Percentiles rank a stretch among this genome's conserved stretches.
Conservation (phyloP, 2,329 filamentous ascomycete genomes). For the Epichloe sylvatica region DNA sequence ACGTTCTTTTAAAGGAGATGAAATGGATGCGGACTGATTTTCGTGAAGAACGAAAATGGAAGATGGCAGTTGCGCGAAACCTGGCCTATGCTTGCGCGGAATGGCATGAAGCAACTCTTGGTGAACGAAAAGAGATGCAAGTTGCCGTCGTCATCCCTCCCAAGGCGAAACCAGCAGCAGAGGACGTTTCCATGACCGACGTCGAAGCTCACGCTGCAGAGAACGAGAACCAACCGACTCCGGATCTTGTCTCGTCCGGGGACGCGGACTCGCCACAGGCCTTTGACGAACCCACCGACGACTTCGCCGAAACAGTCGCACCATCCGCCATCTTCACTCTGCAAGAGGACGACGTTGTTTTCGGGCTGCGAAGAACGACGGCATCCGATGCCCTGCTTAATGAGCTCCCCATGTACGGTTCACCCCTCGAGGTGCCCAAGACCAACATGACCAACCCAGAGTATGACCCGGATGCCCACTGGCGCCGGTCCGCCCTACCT, state of each 20-base stretch:
- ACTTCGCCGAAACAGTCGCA: constrained; percentile 37
- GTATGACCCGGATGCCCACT: constrained; percentile 52
- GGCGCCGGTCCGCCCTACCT: constrained; percentile 65
- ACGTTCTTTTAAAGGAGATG: constrained; percentile 77
- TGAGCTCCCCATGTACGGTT: constrained; percentile 68
- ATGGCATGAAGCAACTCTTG: constrained; percentile 53
- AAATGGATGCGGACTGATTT: constrained; percentile 99
- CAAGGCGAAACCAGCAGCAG: constrained; percentile 14
- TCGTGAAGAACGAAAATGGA: constrained; percentile 87
- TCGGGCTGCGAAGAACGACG: constrained; percentile 60
- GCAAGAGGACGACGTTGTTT: constrained; percentile 69
- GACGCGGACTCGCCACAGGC: constrained; percentile 44
- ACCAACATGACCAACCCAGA: constrained; percentile 44
- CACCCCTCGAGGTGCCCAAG: constrained; percentile 44
- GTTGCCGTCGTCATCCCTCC: constrained; percentile 43
- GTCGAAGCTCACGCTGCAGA: constrained; percentile 19
- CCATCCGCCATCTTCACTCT: constrained; percentile 74
- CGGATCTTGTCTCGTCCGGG: constrained; percentile 51
- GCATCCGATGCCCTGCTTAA: constrained; percentile 63
- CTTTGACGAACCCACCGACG: constrained; percentile 24
- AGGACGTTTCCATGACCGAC: constrained; percentile 23
- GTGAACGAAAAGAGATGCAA: constrained; percentile 54
- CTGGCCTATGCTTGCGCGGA: constrained; percentile 73
- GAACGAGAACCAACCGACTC: constrained; percentile 41
- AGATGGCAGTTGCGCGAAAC: constrained; percentile 64